A percentile compares a stretch with the other conserved stretches of the same genome.
phyloP scores from a whole-genome alignment of 2,329 filamentous ascomycete genomes.

The Lecanoromycetidae sp. region DNA sequence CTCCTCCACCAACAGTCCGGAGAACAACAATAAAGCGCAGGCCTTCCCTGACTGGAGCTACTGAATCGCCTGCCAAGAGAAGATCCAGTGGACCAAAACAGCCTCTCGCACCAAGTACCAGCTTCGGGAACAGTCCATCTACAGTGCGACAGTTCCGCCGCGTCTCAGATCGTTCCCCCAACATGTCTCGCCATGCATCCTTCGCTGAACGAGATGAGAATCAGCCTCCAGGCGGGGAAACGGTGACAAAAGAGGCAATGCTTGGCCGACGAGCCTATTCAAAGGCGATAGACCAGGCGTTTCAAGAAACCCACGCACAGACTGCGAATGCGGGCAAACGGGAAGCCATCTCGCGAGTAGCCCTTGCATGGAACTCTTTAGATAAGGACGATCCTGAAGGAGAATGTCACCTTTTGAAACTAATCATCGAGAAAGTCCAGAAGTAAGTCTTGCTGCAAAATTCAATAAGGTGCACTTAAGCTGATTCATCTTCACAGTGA shows the following conservation, averaged over 20 bases:
- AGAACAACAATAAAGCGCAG: conserved; percentile 24
- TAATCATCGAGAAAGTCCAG: conserved; percentile 19
- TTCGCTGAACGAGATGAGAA: conserved; percentile 29
- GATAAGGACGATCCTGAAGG: conserved; percentile 85
- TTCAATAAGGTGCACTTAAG: background rate
- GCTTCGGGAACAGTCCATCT: conserved; percentile 84
- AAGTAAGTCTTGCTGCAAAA: conserved; percentile 13
- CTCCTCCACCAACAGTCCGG: conserved; percentile 30
- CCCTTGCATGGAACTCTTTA: conserved; percentile 72
- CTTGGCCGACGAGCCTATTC: conserved; percentile 71
- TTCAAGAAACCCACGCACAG: conserved; percentile 78
- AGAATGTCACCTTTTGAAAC: conserved; percentile 67
- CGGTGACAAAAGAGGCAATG: conserved; percentile 51
- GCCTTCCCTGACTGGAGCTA: background rate
- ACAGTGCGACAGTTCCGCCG: conserved; percentile 85
- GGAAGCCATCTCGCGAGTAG: conserved; percentile 69
- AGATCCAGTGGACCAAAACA: conserved; percentile 49
- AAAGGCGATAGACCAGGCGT: conserved; percentile 67
- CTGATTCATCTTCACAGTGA: conserved; percentile 18
- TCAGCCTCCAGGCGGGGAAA: conserved; percentile 27
- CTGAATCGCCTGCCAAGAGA: conserved; percentile 26
- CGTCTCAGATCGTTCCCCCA: conserved; percentile 54
- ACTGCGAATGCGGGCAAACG: conserved; percentile 59
- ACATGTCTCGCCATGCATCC: conserved; percentile 15
- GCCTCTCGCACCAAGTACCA: conserved; percentile 78